Evolutionary conservation across 2,329 filamentous ascomycete genomes (phyloP).

Genomic region (Diaporthe citri): DNA sequence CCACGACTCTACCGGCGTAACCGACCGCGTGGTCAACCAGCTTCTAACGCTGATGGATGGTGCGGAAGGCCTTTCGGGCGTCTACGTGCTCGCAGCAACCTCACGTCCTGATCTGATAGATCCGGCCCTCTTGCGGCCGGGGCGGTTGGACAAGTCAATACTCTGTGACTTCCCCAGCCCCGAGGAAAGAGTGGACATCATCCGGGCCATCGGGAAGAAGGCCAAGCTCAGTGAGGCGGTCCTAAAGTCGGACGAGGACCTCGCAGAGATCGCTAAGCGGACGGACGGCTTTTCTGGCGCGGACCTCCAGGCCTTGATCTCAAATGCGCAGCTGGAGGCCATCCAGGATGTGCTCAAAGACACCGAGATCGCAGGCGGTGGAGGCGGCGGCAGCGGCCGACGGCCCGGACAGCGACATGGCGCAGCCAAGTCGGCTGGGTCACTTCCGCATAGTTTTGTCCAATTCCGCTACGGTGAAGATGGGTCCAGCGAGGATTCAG

Average conservation of each 20-base stretch:
- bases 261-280: conserved; percentile 80
- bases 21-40: conserved; percentile 97
- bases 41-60: conserved; percentile 99
- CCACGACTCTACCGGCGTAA: conserved; percentile 98
- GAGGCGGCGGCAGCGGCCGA: conserved; percentile 49
- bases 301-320: conserved; percentile 93
- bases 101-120: conserved; percentile 95
- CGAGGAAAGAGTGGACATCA: conserved; percentile 89
- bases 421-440: conserved; percentile 35
- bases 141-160: conserved; percentile 91
- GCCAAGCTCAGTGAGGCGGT: conserved; percentile 80
- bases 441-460: conserved; percentile 70
- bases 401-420: conserved; percentile 43
- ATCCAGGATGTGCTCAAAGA: conserved; percentile 91
- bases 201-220: conserved; percentile 85
- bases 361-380: conserved; percentile 55
- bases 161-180: conserved; percentile 88
- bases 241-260: conserved; percentile 63
- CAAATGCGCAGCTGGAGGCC: conserved; percentile 96
- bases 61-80: conserved; percentile 92
- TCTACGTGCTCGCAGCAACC: conserved; percentile 96
- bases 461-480: conserved; percentile 86
- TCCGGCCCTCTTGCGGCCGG: conserved; percentile 89
- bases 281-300: conserved; percentile 95
- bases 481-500: conserved; percentile 57